Base-by-base conservation (phyloP, 306 rosid species). In the Cucurbita maxima region DNA sequence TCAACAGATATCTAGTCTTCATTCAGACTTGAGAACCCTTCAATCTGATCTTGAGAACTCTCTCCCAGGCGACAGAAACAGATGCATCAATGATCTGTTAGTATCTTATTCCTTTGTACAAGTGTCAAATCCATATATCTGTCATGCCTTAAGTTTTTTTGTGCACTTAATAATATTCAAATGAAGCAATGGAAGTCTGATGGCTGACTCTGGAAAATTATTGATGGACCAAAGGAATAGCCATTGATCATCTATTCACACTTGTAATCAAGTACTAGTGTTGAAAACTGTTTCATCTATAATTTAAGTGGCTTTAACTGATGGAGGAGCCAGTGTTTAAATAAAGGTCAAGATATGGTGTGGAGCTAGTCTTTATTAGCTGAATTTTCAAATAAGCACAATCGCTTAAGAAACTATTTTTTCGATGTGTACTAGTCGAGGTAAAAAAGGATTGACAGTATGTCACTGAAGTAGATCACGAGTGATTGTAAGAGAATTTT, bases 51-150 rank as follows among this genome's bases (percentile, higher is more conserved):
- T 91, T 68, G 95, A 94, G 71, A 94, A 82, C 82, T 91, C 99
- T 75, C 96, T 94, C 81, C 99, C 96, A 16, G 99, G 88, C 83
- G 99, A 91, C 80, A 86, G 97, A 85, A 91, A 86, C 82, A 89
- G 96, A 84, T 90, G 92, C 83, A 92, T 94, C 75, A 85, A 89
- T 79, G 97, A 89, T 79, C 90, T 94, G 99, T 91, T 77, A 89
- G 99, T 85, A 22, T 68, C 41, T 30, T 68, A 47, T 47, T 47
- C 8, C 73, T 68, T 66, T 68, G 22, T 47, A 43, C 48, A 10
- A 2, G 55, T 44, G 19, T 19, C 72, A 67, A 67, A 19, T 43
- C 40, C 72, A 22, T 43, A 45, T 22, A 68, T 68, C 73, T 13
- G 3, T 45, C 47, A 68, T 9, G 37, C 73, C 10, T 67, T 67